Evolutionary conservation across 306 rosid species (phyloP), one percentile per base, ranked within the genome.

Genomic region (Begonia fuchsioides): DNA sequence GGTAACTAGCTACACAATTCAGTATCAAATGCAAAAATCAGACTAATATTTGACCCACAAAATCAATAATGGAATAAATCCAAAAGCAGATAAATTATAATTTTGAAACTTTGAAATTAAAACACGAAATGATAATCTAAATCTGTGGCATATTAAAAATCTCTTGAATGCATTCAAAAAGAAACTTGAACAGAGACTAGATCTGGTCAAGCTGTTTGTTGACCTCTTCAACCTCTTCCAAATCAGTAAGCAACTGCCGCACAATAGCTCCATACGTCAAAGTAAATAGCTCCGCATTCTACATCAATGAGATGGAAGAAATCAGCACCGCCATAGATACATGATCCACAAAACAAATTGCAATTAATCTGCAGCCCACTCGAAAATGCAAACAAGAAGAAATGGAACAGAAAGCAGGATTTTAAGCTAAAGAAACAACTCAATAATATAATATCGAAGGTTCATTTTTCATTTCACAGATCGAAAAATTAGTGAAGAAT

Each of bases 141-240:
- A 26, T 3, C 7, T 26, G 32, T 26, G 3, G 5, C 35, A 26
- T 26, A 8, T 26, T 26, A 26, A 26, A 26, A 26, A 26, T 26
- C 8, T 26, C 7, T 26, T 26, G 35, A 26, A 26, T 1, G 35
- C 8, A 26, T 6, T 26, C 8, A 26, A 26, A n/a, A 26, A 4
- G 5, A 8, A 26, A 26, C 35, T 26, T 26, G 35, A 26, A 45
- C 15, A 15, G 16, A 17, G 43, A 41, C 9, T 15, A 32, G 17
- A 90, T 90, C 68, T 84, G 97, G 59, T 90, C 95, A 50, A 90
- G 93, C 76, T 90, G 95, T 64, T 81, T 90, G 87, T 90, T 90
- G 20, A 90, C 98, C 76, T 90, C 98, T 55, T 90, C 95, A 16
- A 81, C 95, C 72, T 90, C 98, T 68, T 85, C 98, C 55, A 90